Conservation (phyloP, 768 basidiomycete species). For the Naematelia encephala region DNA sequence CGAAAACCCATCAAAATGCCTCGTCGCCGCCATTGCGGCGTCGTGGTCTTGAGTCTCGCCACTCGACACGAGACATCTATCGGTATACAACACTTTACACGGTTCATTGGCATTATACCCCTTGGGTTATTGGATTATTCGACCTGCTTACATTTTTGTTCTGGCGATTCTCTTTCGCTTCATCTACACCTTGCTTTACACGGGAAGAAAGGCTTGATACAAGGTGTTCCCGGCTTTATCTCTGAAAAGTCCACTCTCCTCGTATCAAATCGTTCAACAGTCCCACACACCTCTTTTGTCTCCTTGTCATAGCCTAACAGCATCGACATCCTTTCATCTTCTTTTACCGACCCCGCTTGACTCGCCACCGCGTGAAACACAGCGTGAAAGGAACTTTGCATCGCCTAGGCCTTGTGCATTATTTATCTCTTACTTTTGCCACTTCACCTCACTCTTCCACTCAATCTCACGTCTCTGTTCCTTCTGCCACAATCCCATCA, state of each 20-base stretch:
- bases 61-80: conserved; percentile 1
- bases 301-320: neutral
- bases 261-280: too few species aligned
- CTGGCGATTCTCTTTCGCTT: neutral
- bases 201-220: too few species aligned
- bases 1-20: neutral
- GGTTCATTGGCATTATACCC: neutral
- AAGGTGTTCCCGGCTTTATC: too few species aligned
- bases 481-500: neutral
- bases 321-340: neutral
- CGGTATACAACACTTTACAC: conserved; percentile 3
- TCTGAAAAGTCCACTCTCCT: too few species aligned
- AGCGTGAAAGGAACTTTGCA: neutral
- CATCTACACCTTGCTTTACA: neutral
- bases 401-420: neutral
- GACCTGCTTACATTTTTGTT: neutral
- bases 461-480: neutral
- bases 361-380: neutral
- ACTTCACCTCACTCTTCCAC: neutral
- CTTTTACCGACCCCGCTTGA: neutral
- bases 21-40: neutral
- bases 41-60: neutral
- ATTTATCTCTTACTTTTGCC: neutral
- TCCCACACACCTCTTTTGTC: neutral
- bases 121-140: neutral